These are phyloP conservation scores for Xylariaceae sp. DNA, from an alignment of 2,329 filamentous ascomycete genomes.

Conservation along the genomic window DNA sequence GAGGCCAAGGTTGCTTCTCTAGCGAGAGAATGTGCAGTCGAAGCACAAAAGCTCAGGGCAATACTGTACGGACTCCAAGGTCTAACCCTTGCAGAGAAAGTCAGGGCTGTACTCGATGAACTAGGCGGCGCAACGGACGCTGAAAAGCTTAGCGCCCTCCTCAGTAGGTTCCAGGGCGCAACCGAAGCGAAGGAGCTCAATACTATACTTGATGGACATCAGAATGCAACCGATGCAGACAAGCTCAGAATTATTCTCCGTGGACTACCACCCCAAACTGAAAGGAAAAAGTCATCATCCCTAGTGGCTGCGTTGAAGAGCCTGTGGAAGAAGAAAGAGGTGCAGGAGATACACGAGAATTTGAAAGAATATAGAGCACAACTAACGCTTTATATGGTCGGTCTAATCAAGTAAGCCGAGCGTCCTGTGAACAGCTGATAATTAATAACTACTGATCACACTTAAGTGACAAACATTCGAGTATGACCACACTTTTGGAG, in stretches of 20 bases:
- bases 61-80: background rate
- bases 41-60: background rate
- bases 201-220: background rate
- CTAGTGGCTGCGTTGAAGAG: background rate
- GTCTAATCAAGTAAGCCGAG: background rate
- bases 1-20: background rate
- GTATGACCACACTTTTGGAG: background rate
- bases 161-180: background rate
- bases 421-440: background rate
- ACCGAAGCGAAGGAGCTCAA: background rate
- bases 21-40: background rate
- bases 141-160: background rate
- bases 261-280: background rate
- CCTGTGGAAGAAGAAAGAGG: constrained; percentile 5
- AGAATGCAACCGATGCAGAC: background rate
- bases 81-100: background rate
- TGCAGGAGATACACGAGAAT: background rate
- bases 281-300: background rate
- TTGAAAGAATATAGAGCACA: constrained; percentile 3
- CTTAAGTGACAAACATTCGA: constrained; percentile 1
- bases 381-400: background rate
- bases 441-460: background rate
- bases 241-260: background rate
- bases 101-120: background rate
- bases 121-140: background rate